Evolutionary conservation across 345 rosid species (phyloP).

Genomic region (Dipteronia sinensis): DNA sequence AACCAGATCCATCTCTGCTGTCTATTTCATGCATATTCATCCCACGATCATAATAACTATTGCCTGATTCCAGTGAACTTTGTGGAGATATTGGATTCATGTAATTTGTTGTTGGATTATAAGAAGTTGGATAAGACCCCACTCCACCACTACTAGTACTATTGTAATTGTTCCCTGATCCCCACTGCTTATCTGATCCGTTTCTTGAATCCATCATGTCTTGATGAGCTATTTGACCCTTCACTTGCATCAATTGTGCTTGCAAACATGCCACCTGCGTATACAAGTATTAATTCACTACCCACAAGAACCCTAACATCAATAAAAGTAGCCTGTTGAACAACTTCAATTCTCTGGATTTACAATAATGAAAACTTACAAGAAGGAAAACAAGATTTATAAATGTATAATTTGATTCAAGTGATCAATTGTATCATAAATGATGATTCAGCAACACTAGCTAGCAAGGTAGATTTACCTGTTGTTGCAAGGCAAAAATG

Average conservation of each 20-base stretch:
- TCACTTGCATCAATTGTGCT: constrained; percentile 86
- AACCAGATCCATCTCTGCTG: constrained; percentile 40
- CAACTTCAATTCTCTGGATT: too few species aligned
- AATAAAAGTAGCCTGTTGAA: too few species aligned
- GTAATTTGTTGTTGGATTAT: constrained; percentile 30
- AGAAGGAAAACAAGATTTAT: background rate
- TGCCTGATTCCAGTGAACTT: constrained; percentile 66
- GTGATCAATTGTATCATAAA: background rate
- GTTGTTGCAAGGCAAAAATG: constrained; percentile 70
- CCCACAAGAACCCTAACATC: background rate
- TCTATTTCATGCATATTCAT: constrained; percentile 39
- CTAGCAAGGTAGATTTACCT: constrained; percentile 34
- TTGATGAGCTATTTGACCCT: constrained; percentile 69
- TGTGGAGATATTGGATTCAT: constrained; percentile 69
- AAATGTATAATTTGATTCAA: background rate
- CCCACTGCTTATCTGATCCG: constrained; percentile 40
- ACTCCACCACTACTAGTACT: constrained; percentile 9
- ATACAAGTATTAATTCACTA: background rate
- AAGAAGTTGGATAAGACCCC: constrained; percentile 30
- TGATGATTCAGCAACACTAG: background rate
- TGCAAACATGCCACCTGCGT: constrained; percentile 80
- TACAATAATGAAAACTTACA: background rate
- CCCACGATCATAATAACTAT: constrained; percentile 11
- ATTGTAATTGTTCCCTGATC: constrained; percentile 23
- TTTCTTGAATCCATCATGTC: constrained; percentile 37